Percentiles rank a stretch among this genome's conserved stretches.
phyloP scores from a whole-genome alignment of 176 grass and related monocot species.

The Aegilops speltoides region DNA sequence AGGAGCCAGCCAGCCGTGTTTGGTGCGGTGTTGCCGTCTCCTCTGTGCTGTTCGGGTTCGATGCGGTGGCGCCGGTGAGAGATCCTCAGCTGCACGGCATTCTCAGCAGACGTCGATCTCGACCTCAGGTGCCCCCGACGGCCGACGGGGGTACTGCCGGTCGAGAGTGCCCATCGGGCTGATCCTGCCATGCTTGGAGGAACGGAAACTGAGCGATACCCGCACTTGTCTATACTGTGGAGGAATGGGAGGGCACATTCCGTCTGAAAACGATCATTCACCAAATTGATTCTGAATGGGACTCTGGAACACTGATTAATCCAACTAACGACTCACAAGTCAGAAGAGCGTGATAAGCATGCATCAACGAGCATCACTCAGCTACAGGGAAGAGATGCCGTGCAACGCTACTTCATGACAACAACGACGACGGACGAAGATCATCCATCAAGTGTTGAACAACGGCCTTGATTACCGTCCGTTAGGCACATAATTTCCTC shows the following conservation, averaged over 20 bases:
- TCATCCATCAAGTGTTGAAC: too few relatives aligned
- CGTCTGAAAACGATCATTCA: neutral
- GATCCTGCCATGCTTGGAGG: neutral
- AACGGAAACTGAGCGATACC: neutral
- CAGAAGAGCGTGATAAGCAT: too few relatives aligned
- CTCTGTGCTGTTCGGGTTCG: neutral
- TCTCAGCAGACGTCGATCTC: too few relatives aligned
- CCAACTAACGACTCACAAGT: too few relatives aligned
- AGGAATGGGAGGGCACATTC: too few relatives aligned
- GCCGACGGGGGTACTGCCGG: neutral
- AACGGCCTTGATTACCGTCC: neutral
- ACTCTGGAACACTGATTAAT: too few relatives aligned
- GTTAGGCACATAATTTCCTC: neutral
- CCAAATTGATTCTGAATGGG: neutral
- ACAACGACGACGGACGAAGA: too few relatives aligned
- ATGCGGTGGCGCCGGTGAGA: neutral
- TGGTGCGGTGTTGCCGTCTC: neutral
- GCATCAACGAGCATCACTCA: neutral
- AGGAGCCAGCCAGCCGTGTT: neutral
- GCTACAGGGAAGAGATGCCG: neutral
- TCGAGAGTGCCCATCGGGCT: neutral
- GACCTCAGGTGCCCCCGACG: neutral
- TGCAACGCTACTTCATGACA: neutral
- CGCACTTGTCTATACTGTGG: neutral
- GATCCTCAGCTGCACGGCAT: neutral